Evolutionary conservation across 352 stramenopile genomes (phyloP), one percentile per base, ranked within the genome.

Genomic region (Thalassiosira mediterranea): DNA sequence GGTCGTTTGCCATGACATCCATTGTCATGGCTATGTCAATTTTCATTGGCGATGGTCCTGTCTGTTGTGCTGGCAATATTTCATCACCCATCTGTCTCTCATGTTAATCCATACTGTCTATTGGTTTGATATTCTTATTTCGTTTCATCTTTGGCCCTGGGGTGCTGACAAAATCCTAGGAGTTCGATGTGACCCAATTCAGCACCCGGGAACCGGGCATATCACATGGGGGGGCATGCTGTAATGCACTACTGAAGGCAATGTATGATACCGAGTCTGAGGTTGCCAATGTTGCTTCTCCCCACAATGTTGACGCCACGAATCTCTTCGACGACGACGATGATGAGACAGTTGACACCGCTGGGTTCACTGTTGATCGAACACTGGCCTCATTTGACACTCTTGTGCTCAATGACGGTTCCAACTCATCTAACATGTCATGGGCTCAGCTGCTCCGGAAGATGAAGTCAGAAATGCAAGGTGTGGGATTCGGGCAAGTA

Each of bases 211-310:
- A 73, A 53, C 70, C 71, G 72, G 85, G 86, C 21, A 59, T 84
- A 59, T 90, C 80, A 8, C 84, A 88, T 65, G 86, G 86, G 37
- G 86, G 86, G 52, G 81, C 83, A 10, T 83, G 71, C 56, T 78
- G 68, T 47, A 92, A 90, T 66, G 72, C 81, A n/a, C 76, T 92
- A 56, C 73, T 92, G 15, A 92, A 90, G 61, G 86, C 88, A 11
- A 73, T 92, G n/a, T 92, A 92, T 54, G 86, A 92, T 67, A 77
- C 78, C 15, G 86, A 80, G 48, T 82, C 80, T 28, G 81, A 85
- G 47, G 56, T 72, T 26, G 73, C 67, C 19, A 64, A 79, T 21
- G 32, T 71, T 4, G 67, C 23, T 8, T 53, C 52, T 28, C 37
- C 69, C 40, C 23, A 56, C 13, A 37, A 57, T 21, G 42, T 78